Evolutionary conservation across 441 rosid species (phyloP).

Genomic region (Brassica balearica): DNA sequence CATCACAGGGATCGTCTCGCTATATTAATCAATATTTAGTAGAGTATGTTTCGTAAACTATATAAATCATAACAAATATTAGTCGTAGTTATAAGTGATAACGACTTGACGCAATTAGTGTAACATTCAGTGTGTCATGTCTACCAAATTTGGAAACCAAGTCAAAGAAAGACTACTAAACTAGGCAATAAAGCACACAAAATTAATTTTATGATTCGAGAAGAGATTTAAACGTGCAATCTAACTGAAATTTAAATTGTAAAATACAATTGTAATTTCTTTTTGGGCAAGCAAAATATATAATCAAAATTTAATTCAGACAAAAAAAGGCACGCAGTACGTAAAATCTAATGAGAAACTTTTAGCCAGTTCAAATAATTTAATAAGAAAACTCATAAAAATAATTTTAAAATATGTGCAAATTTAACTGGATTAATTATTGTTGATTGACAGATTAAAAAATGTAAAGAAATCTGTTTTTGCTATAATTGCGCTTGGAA

Average conservation of each 20-base stretch:
- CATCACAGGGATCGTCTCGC: not conserved
- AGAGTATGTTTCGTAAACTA: not conserved
- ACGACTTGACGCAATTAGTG: not conserved
- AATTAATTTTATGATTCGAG: not conserved
- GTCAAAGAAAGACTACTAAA: conserved; percentile 1
- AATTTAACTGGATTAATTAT: not conserved
- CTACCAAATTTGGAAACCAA: not conserved
- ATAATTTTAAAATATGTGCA: not conserved
- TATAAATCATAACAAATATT: not conserved
- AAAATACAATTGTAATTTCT: not conserved
- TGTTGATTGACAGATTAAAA: not conserved
- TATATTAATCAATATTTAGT: not conserved
- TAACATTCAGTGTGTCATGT: not conserved
- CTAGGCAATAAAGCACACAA: not conserved
- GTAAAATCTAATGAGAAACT: not conserved
- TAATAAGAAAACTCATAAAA: not conserved
- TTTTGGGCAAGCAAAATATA: not conserved
- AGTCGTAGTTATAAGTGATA: not conserved
- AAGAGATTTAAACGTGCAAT: not conserved
- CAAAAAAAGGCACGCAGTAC: not conserved
- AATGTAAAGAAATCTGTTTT: not conserved
- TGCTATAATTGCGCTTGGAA: conserved; percentile 10
- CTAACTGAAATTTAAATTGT: not conserved
- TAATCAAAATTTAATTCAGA: not conserved
- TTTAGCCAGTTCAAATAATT: not conserved